A percentile compares a stretch with the other conserved stretches of the same genome.
These are phyloP conservation scores for Mucor racemosus DNA, from an alignment of 371 early-diverging fungal species.

Conservation along the genomic window DNA sequence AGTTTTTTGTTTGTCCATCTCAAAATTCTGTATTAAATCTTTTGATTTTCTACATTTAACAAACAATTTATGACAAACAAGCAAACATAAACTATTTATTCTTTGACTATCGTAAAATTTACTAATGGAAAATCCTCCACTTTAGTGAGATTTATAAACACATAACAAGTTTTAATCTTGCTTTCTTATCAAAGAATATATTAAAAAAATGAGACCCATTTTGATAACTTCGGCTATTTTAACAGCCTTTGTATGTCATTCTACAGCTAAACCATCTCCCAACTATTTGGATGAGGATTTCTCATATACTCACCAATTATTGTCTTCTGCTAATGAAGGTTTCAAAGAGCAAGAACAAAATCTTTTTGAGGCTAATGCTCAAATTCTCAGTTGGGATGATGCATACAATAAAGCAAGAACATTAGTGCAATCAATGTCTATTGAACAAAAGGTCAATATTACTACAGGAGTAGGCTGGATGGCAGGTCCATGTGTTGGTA, in stretches of 20 bases:
- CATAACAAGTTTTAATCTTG: neutral
- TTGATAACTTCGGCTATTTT: neutral
- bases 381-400: conserved; percentile 36
- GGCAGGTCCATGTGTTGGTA: conserved; percentile 56
- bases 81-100: neutral
- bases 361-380: neutral
- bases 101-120: neutral
- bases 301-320: conserved; percentile 4
- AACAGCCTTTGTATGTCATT: neutral
- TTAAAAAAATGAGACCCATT: neutral
- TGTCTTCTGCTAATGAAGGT: neutral
- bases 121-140: neutral
- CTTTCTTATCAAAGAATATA: neutral
- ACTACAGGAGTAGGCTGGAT: conserved; percentile 59
- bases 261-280: neutral
- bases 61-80: too few relatives aligned
- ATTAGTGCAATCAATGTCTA: conserved; percentile 38
- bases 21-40: too few relatives aligned
- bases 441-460: conserved; percentile 51
- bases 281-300: neutral
- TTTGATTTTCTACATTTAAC: too few relatives aligned
- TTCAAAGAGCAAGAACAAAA: neutral
- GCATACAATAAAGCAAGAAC: conserved; percentile 43
- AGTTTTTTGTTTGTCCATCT: too few relatives aligned
- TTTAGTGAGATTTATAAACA: too few relatives aligned